phyloP scores from a whole-genome alignment of 73 alveolate species.

The Paramecium caudatum region DNA sequence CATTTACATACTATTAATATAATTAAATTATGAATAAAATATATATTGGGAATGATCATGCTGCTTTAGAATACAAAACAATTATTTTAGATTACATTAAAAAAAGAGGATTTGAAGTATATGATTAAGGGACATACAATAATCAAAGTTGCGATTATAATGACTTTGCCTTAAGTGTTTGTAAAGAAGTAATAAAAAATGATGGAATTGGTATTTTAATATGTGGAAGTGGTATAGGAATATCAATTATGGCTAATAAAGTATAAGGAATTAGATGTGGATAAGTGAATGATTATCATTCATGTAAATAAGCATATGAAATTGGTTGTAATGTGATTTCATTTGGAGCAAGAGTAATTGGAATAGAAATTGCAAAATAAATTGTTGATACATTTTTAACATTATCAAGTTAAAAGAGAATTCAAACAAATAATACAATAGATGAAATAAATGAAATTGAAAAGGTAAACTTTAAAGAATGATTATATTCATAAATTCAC shows the following conservation, averaged over 20 bases:
- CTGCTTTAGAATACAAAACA: conserved; percentile 78
- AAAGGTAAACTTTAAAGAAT: not conserved
- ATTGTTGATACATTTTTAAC: conserved; percentile 77
- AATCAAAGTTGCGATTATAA: conserved; percentile 81
- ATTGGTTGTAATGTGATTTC: conserved; percentile 82
- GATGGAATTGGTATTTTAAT: conserved; percentile 78
- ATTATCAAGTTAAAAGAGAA: too few species aligned
- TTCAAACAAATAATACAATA: too few species aligned
- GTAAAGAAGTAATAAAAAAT: conserved; percentile 72
- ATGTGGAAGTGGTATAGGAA: conserved; percentile 89
- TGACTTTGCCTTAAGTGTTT: conserved; percentile 75
- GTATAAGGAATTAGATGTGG: conserved; percentile 86
- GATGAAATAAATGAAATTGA: too few species aligned
- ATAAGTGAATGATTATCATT: conserved; percentile 81
- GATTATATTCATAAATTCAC: conserved; percentile 27
- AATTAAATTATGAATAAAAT: conserved; percentile 13
- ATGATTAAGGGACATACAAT: conserved; percentile 70
- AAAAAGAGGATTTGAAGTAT: conserved; percentile 37
- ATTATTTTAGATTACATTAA: conserved; percentile 58
- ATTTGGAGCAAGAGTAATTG: conserved; percentile 80
- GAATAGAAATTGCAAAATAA: conserved; percentile 80
- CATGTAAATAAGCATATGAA: conserved; percentile 77
- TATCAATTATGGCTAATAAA: conserved; percentile 83
- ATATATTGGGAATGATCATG: conserved; percentile 85
- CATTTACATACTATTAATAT: conserved; percentile 24